Base-by-base conservation (phyloP, 2,329 filamentous ascomycete genomes). In the Aspergillus puulaauensis region DNA sequence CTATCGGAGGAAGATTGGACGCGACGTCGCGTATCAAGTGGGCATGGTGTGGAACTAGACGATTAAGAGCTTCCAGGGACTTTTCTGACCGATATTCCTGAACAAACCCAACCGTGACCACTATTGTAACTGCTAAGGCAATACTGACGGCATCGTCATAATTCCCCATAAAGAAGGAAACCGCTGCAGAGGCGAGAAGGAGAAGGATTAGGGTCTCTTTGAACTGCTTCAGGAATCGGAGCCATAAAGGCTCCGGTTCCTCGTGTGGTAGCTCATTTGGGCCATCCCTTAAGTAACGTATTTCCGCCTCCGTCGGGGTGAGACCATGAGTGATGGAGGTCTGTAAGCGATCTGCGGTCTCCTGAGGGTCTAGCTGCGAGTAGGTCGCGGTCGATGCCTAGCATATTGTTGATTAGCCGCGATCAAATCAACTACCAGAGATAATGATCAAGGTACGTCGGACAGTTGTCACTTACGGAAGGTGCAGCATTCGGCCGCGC, bases 51-150 rank as follows among this genome's bases (percentile, higher is more conserved):
- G 95, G 96, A 0, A 99, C 93, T 24, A 99, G 80, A 67, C 95
- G 91, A 70, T 90, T 97, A 65, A 99, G 80, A 19, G 95, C 95
- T 75, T 99, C 95, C 64, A 99, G 86, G 3, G 93, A 98, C 76
- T 99, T 96, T 73, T 99, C 95, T 7, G 95, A 98, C 58, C 95
- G 84, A 74, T 99, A 99, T 76, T 99, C 95, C 73, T 99, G 95
- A 52, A 98, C 86, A 67, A 99, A 99, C 2, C 93, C 95, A 43
- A 99, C 95, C 0, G 89, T 90, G 23, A 99, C 93, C 6, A 99
- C 95, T 66, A 99, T 99, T 24, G 93, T 96, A 21, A 99, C 95
- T 2, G 95, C 95, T 33, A 96, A 87, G 0, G 93, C 90, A 70
- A 99, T 99, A 75, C 93, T 98, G 67, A 99, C 79, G 6, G 93